These are phyloP conservation scores for Neurospora hispaniola DNA, from an alignment of 495 filamentous ascomycete species.

Conservation along the genomic window DNA sequence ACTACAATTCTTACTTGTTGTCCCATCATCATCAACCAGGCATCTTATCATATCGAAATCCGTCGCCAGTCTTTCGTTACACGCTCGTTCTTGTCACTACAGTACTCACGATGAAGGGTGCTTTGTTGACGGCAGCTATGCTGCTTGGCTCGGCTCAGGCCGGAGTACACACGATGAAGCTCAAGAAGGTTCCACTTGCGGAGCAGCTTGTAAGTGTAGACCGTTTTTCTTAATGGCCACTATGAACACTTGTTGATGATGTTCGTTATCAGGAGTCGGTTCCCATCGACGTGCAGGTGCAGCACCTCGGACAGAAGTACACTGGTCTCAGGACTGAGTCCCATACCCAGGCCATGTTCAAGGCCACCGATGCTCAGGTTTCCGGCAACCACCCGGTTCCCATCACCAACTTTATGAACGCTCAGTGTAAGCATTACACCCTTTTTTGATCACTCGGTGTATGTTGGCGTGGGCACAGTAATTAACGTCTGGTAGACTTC, in stretches of 20 bases:
- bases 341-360: conserved; percentile 67
- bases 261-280: conserved; percentile 48
- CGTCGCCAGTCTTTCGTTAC: conserved; percentile 1
- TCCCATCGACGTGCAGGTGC: conserved; percentile 71
- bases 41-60: neutral
- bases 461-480: neutral
- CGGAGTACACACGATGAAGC: conserved; percentile 85
- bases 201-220: conserved; percentile 73
- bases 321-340: conserved; percentile 70
- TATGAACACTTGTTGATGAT: conserved; percentile 2
- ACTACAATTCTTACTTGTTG: neutral
- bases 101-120: conserved; percentile 65
- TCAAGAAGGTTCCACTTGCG: conserved; percentile 87
- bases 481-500: conserved; percentile 56
- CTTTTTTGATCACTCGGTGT: neutral
- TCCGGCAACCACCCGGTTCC: conserved; percentile 71
- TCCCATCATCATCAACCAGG: neutral
- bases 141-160: conserved; percentile 76
- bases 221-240: neutral
- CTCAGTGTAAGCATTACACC: conserved; percentile 66
- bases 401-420: conserved; percentile 96
- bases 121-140: conserved; percentile 63
- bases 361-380: conserved; percentile 55
- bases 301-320: conserved; percentile 81
- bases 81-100: neutral